A percentile compares a stretch with the other conserved stretches of the same genome.
phyloP scores from a whole-genome alignment of 1,284 basidiomycete species.

The Microbotryum violaceum region DNA sequence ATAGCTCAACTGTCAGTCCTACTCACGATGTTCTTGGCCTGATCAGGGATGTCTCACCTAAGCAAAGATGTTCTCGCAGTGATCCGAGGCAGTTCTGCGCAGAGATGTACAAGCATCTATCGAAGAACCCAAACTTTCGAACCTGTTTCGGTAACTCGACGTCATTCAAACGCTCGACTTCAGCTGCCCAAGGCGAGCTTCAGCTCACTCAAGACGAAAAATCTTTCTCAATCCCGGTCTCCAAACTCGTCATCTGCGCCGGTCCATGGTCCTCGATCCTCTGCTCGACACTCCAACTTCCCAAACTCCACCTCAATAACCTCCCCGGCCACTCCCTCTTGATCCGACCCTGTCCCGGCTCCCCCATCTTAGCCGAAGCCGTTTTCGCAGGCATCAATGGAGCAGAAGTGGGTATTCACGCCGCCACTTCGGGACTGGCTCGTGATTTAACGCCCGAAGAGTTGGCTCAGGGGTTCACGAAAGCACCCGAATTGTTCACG shows the following conservation, averaged over 20 bases:
- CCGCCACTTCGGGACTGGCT: slow-evolving; percentile 17
- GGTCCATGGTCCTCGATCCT: slow-evolving; percentile 27
- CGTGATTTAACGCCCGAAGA: slow-evolving; percentile 17
- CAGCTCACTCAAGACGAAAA: neutral
- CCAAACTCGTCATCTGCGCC: slow-evolving; percentile 19
- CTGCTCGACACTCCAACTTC: slow-evolving; percentile 12
- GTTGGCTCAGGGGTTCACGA: slow-evolving; percentile 15
- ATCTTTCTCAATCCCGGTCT: neutral
- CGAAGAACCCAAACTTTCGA: slow-evolving; percentile 1
- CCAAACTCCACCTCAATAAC: slow-evolving; percentile 16
- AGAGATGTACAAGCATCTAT: slow-evolving; percentile 7
- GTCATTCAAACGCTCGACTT: neutral
- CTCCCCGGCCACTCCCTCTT: slow-evolving; percentile 29
- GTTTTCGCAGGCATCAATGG: slow-evolving; percentile 27
- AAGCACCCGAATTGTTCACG: slow-evolving; percentile 22
- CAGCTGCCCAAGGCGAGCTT: neutral
- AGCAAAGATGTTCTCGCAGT: neutral
- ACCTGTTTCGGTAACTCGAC: slow-evolving; percentile 11
- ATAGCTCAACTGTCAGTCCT: slow-evolving; percentile 24
- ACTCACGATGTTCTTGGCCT: no score
- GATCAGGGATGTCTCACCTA: no score
- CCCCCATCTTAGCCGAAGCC: slow-evolving; percentile 10
- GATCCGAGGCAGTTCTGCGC: slow-evolving; percentile 26
- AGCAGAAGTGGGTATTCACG: slow-evolving; percentile 20
- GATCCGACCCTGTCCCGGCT: slow-evolving; percentile 14